Base-by-base conservation (phyloP, 2,329 filamentous ascomycete genomes). In the Hortaea sp. region DNA sequence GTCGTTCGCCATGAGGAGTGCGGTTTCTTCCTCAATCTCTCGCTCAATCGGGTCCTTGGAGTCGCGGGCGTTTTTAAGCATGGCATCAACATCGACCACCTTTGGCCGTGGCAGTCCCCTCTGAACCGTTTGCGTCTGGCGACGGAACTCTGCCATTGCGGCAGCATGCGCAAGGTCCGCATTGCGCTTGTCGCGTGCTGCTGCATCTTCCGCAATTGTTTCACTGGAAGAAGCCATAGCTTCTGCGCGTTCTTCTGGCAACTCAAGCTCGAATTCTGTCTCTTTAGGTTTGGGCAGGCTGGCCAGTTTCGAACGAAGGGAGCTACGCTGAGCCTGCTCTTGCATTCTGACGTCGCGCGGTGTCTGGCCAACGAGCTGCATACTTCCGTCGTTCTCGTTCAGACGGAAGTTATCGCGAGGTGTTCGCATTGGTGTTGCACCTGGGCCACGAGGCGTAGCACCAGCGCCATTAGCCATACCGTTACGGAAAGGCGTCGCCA, bases 91-190 rank as follows among this genome's bases (percentile, higher is more conserved):
- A 63, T 97, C 83, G 10, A 97, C 73, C 2, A 75, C 68, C 1
- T 75, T 74, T 1, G 92, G 88, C 39, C 90, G 78, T 6, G 92
- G 92, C 9, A 98, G 71, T 4, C 78, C 79, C 55, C 77, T 81
- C 67, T 97, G 90, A 66, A 95, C 81, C n/a, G 94, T 89, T 60
- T 94, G 88, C 1, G 86, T 94, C 57, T 92, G 82, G 43, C 89
- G 77, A 63, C 79, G 82, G 59, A 88, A 85, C 56, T 97, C 89
- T 9, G 76, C 68, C 58, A 75, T 63, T 62, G 82, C 73, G 67
- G 79, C 61, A 43, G 83, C 85, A 59, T 89, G 82, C 35, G 69
- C 69, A 2, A 73, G 64, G 52, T 74, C 70, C 41, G 77, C 77
- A 42, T 84, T 78, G 52, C 85, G 80, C 40, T 78, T 77, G 62